These are phyloP conservation scores for Beauveria varroae DNA, from an alignment of 2,329 filamentous ascomycete genomes.

Conservation along the genomic window DNA sequence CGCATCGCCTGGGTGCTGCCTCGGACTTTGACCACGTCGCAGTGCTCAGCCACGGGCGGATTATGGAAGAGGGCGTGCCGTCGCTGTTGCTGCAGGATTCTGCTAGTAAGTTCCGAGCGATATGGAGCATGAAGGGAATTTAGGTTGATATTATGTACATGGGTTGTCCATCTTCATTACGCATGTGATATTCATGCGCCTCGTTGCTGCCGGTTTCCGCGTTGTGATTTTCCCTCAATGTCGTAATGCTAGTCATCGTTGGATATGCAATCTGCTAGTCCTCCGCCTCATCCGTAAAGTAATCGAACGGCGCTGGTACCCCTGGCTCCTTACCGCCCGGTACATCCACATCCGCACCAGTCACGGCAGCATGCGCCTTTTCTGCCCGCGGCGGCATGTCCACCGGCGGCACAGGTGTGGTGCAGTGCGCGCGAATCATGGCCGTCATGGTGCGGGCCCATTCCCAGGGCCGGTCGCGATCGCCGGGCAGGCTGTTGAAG, in stretches of 20 bases:
- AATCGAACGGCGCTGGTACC: slow-evolving; percentile 26
- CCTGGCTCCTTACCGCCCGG: slow-evolving; percentile 18
- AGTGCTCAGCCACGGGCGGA: slow-evolving; percentile 19
- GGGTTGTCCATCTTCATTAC: background rate
- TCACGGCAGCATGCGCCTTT: slow-evolving; percentile 11
- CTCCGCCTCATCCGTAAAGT: slow-evolving; percentile 22
- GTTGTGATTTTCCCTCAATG: background rate
- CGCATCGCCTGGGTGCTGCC: slow-evolving; percentile 22
- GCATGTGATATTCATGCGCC: background rate
- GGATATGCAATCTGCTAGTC: background rate
- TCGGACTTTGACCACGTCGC: slow-evolving; percentile 22
- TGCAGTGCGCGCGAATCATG: slow-evolving; percentile 26
- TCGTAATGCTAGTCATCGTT: background rate
- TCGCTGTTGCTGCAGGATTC: background rate
- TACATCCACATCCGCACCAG: slow-evolving; percentile 18
- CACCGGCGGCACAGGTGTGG: slow-evolving; percentile 10
- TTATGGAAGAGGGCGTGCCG: slow-evolving; percentile 13
- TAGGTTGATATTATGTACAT: background rate
- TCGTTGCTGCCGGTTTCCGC: slow-evolving; percentile 3
- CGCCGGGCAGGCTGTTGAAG: slow-evolving; percentile 71
- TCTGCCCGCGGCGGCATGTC: slow-evolving; percentile 1
- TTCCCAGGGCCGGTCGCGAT: slow-evolving; percentile 57
- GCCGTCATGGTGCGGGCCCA: slow-evolving; percentile 66
- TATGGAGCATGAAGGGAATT: background rate
- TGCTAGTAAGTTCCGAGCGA: background rate